These are phyloP conservation scores for Phytophthora sp. DNA, from an alignment of 352 stramenopile genomes.

Conservation along the genomic window DNA sequence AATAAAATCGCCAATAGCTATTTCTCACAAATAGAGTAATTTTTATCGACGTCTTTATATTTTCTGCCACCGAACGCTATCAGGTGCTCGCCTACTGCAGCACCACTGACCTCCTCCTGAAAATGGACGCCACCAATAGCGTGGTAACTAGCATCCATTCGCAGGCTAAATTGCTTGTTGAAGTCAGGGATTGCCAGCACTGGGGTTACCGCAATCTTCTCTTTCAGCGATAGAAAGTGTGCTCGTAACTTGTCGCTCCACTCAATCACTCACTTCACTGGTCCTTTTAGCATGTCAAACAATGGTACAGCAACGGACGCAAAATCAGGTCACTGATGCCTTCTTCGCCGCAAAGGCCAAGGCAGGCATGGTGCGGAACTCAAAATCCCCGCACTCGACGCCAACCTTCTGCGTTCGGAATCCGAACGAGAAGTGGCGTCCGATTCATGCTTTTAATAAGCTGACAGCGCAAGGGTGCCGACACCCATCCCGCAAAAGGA, in stretches of 20 bases:
- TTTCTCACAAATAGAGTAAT: slow-evolving; percentile 20
- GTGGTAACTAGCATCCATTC: slow-evolving; percentile 18
- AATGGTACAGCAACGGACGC: slow-evolving; percentile 12
- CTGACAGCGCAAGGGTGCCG: too few species aligned
- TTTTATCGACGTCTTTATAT: slow-evolving; percentile 16
- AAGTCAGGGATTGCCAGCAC: slow-evolving; percentile 15
- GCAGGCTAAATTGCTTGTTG: not conserved
- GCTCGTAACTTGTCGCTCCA: not conserved
- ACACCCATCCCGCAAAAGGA: too few species aligned
- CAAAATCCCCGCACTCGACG: too few species aligned
- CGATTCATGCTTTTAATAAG: too few species aligned
- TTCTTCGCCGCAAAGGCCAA: too few species aligned
- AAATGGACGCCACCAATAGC: slow-evolving; percentile 13
- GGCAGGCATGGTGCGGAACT: too few species aligned
- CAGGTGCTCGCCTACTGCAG: not conserved
- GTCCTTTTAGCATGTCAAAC: slow-evolving; percentile 19
- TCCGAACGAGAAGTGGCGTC: too few species aligned
- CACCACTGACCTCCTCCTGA: slow-evolving; percentile 10
- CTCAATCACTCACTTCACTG: not conserved
- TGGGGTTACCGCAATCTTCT: not conserved
- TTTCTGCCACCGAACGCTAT: slow-evolving; percentile 18
- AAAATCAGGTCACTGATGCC: too few species aligned
- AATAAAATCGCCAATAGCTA: slow-evolving; percentile 22
- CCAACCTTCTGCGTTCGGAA: too few species aligned
- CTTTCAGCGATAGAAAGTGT: slow-evolving; percentile 10